Conservation (phyloP, 2,329 filamentous ascomycete genomes). For the Teratosphaeria pseudoeucalypti region DNA sequence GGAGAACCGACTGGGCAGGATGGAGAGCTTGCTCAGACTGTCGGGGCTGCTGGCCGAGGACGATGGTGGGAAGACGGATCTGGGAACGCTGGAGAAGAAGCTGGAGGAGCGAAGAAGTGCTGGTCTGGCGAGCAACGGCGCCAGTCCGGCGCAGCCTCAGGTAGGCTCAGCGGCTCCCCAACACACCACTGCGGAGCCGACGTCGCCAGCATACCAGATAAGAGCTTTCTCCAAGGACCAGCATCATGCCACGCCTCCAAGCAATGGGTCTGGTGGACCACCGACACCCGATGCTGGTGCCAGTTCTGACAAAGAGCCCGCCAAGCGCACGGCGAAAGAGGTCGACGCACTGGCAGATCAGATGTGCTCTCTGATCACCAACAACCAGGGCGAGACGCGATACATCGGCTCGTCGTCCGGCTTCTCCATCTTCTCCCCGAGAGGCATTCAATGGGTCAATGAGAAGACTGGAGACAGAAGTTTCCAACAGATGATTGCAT, state of each 20-base stretch:
- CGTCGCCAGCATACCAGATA: slow-evolving; percentile 1
- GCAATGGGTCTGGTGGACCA: neutral
- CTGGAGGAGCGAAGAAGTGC: slow-evolving; percentile 36
- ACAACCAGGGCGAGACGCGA: slow-evolving; percentile 84
- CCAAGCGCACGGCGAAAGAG: slow-evolving; percentile 38
- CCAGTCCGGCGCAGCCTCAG: slow-evolving; percentile 22
- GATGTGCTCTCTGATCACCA: slow-evolving; percentile 97
- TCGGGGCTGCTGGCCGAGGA: slow-evolving; percentile 81
- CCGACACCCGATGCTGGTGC: neutral
- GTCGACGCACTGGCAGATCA: slow-evolving; percentile 88
- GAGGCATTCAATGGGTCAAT: slow-evolving; percentile 97
- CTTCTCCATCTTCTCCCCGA: slow-evolving; percentile 97
- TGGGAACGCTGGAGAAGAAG: slow-evolving; percentile 77
- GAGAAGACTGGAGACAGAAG: slow-evolving; percentile 92
- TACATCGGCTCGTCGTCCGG: slow-evolving; percentile 96
- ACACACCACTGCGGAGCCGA: neutral
- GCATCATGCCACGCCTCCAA: neutral
- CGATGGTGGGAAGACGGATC: slow-evolving; percentile 73
- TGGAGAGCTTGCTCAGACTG: slow-evolving; percentile 82
- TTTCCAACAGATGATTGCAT: slow-evolving; percentile 90
- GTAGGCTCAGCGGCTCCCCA: neutral
- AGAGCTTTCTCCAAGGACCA: neutral
- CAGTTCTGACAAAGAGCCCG: neutral
- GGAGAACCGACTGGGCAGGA: slow-evolving; percentile 86
- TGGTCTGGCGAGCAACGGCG: slow-evolving; percentile 12